These are phyloP conservation scores for Lentinula guzmanii DNA, from an alignment of 768 basidiomycete species.

Conservation along the genomic window DNA sequence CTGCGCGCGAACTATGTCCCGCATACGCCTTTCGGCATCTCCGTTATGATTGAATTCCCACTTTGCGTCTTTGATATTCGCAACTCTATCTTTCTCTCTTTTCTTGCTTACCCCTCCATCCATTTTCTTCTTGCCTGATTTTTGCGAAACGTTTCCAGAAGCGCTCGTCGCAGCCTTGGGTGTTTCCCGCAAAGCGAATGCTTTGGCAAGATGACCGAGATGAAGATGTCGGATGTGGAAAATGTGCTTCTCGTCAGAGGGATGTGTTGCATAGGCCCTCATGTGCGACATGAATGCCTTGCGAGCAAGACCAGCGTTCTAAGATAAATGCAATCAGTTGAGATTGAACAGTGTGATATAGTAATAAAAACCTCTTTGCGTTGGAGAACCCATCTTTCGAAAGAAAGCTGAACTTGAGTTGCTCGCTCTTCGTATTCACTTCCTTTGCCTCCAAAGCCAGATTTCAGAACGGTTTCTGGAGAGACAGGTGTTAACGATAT, in stretches of 20 bases:
- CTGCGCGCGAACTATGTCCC: constrained; percentile 74
- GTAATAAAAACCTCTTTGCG: constrained; percentile 50
- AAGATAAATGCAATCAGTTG: constrained; percentile 1
- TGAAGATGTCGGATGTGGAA: constrained; percentile 95
- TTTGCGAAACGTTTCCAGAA: constrained; percentile 13
- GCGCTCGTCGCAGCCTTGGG: constrained; percentile 45
- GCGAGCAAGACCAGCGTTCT: constrained; percentile 78
- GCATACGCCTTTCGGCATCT: constrained; percentile 80
- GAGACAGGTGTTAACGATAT: constrained; percentile 49
- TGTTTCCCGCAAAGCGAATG: constrained; percentile 86
- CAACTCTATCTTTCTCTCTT: constrained; percentile 14
- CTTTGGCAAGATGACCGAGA: constrained; percentile 89
- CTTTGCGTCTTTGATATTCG: constrained; percentile 23
- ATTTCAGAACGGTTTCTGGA: constrained; percentile 4
- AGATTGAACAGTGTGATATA: constrained; percentile 4
- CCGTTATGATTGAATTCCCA: constrained; percentile 38
- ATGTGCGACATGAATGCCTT: constrained; percentile 89
- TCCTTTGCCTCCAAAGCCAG: constrained; percentile 81
- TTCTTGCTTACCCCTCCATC: constrained; percentile 14
- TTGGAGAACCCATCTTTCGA: constrained; percentile 88
- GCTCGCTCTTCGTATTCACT: constrained; percentile 83
- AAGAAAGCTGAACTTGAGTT: constrained; percentile 91
- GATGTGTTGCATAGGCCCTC: constrained; percentile 96
- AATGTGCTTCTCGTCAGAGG: constrained; percentile 89
- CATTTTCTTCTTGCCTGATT: constrained; percentile 11